These are phyloP conservation scores for Seiridium unicorne DNA, from an alignment of 2,329 filamentous ascomycete species.

Conservation along the genomic window DNA sequence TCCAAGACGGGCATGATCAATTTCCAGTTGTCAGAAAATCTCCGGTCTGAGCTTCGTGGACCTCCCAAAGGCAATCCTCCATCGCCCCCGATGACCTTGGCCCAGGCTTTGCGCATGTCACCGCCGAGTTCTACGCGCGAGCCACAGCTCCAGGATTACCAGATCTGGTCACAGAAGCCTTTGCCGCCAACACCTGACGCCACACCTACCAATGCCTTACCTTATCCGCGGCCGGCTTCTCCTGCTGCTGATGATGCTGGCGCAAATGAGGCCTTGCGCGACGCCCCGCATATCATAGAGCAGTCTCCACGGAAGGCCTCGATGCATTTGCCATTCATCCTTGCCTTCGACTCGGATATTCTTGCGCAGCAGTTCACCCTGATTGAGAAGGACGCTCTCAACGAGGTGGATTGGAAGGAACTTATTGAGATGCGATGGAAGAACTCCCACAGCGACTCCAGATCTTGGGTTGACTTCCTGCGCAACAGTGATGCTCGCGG, in stretches of 20 bases:
- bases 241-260: slow-evolving; percentile 26
- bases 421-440: slow-evolving; percentile 83
- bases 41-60: slow-evolving; percentile 7
- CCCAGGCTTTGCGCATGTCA: slow-evolving; percentile 44
- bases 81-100: slow-evolving; percentile 47
- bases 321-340: slow-evolving; percentile 73
- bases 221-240: slow-evolving; percentile 29
- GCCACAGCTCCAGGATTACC: slow-evolving; percentile 38
- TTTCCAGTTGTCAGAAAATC: slow-evolving; percentile 17
- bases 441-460: slow-evolving; percentile 61
- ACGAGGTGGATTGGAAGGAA: slow-evolving; percentile 87
- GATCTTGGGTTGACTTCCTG: slow-evolving; percentile 81
- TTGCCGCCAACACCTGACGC: slow-evolving; percentile 49
- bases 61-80: slow-evolving; percentile 25
- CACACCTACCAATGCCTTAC: slow-evolving; percentile 41
- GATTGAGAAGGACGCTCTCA: slow-evolving; percentile 81
- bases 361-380: slow-evolving; percentile 82
- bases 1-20: slow-evolving; percentile 19
- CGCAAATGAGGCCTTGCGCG: slow-evolving; percentile 34
- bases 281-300: slow-evolving; percentile 25
- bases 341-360: slow-evolving; percentile 76
- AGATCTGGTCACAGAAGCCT: slow-evolving; percentile 42
- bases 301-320: slow-evolving; percentile 36
- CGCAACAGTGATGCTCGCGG: slow-evolving; percentile 70
- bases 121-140: slow-evolving; percentile 32